These are phyloP conservation scores for Polygonum maritimum DNA, from an alignment of 148 eudicot species.

Conservation along the genomic window DNA sequence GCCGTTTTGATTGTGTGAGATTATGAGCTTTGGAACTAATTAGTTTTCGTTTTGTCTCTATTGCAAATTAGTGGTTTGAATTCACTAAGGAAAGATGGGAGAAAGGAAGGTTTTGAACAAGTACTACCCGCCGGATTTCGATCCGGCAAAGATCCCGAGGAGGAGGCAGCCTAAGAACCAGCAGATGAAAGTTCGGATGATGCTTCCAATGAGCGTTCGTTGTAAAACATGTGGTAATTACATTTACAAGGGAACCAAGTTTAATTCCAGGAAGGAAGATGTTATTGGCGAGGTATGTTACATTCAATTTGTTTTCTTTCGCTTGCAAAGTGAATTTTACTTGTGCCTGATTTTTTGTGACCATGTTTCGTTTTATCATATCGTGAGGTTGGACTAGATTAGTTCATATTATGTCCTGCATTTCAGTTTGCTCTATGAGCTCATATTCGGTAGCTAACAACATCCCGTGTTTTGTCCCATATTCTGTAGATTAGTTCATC, in stretches of 20 bases:
- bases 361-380: too few species aligned
- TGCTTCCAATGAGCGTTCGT: slow-evolving; percentile 90
- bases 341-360: background rate
- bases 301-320: background rate
- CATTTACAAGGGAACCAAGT: slow-evolving; percentile 82
- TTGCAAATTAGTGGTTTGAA: background rate
- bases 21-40: background rate
- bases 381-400: background rate
- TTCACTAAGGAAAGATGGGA: slow-evolving; percentile 38
- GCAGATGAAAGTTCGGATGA: slow-evolving; percentile 84
- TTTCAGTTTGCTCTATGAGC: background rate
- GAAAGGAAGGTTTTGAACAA: slow-evolving; percentile 82
- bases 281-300: slow-evolving; percentile 60
- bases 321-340: background rate
- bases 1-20: background rate
- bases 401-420: background rate
- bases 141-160: slow-evolving; percentile 81
- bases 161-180: slow-evolving; percentile 64
- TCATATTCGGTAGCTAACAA: background rate
- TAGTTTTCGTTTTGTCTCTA: background rate
- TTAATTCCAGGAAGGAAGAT: slow-evolving; percentile 74
- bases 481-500: too few species aligned
- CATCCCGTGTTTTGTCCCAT: background rate
- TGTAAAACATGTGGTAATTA: slow-evolving; percentile 81
- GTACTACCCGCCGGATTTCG: slow-evolving; percentile 91